These are phyloP conservation scores for Penicillium frequentans DNA, from an alignment of 2,329 filamentous ascomycete species.

Conservation along the genomic window DNA sequence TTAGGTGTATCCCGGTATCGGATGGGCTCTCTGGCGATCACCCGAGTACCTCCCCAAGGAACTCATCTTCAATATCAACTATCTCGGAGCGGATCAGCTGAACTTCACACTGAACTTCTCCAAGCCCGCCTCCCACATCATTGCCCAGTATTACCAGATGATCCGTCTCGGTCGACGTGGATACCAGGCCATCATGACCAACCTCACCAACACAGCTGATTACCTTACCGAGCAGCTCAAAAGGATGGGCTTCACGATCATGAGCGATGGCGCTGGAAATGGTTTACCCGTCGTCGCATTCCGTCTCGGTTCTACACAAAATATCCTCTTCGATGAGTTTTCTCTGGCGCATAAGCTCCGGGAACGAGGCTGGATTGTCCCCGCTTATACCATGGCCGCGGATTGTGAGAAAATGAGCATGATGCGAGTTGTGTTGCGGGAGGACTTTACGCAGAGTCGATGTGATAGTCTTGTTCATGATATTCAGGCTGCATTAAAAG, in stretches of 20 bases:
- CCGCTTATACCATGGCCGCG: constrained; percentile 97
- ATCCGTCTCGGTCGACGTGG: constrained; percentile 92
- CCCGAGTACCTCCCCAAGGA: constrained; percentile 83
- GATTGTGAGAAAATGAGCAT: constrained; percentile 84
- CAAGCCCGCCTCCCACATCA: constrained; percentile 90
- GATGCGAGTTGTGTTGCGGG: constrained; percentile 86
- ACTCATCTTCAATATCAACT: constrained; percentile 99
- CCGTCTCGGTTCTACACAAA: constrained; percentile 63
- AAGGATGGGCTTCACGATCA: constrained; percentile 78
- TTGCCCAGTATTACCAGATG: constrained; percentile 96
- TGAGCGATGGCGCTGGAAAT: constrained; percentile 74
- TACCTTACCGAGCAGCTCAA: constrained; percentile 75
- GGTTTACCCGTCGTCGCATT: constrained; percentile 91
- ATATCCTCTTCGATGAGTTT: constrained; percentile 70
- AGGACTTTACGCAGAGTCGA: constrained; percentile 81
- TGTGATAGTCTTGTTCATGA: constrained; percentile 78
- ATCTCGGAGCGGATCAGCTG: constrained; percentile 90
- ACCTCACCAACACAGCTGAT: constrained; percentile 85
- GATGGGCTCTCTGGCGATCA: constrained; percentile 88
- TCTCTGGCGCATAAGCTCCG: constrained; percentile 81
- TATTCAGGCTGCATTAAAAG: constrained; percentile 72
- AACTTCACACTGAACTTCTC: constrained; percentile 98
- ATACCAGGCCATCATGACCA: constrained; percentile 90
- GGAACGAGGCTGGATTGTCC: constrained; percentile 86
- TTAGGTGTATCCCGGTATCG: constrained; percentile 79